Percentiles rank a stretch among this genome's conserved stretches.
Evolutionary conservation across 345 rosid genomes (phyloP).

Genomic region (Trapa incisa): DNA sequence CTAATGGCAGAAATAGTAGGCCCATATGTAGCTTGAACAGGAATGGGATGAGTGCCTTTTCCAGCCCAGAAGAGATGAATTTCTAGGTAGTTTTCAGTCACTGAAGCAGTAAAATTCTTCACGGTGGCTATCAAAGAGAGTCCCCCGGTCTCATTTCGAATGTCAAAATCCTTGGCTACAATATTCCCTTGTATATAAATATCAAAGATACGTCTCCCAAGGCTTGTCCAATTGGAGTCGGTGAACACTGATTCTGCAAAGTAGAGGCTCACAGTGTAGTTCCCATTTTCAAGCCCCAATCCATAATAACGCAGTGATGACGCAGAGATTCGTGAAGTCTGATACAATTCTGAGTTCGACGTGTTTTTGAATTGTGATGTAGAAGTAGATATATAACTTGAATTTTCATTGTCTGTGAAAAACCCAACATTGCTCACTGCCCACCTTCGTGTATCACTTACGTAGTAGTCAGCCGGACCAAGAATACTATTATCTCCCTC

Average conservation of each 20-base stretch:
- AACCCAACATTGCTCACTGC: constrained; percentile 14
- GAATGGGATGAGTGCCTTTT: constrained; percentile 25
- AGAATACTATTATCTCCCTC: constrained; percentile 26
- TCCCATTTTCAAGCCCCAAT: constrained; percentile 12
- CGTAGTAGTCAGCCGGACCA: constrained; percentile 46
- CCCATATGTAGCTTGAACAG: constrained; percentile 19
- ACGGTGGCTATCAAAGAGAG: constrained; percentile 11
- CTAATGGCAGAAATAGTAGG: constrained; percentile 26
- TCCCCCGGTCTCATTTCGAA: constrained; percentile 20
- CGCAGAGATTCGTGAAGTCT: constrained; percentile 5
- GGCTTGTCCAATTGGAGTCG: constrained; percentile 6
- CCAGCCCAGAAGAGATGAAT: constrained; percentile 29
- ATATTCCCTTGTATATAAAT: constrained; percentile 14
- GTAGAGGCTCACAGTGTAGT: constrained; percentile 9
- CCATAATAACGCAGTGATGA: constrained; percentile 11
- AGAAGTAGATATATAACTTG: constrained; percentile 14
- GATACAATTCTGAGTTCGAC: constrained; percentile 5
- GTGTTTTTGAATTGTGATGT: constrained; percentile 25
- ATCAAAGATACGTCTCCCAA: constrained; percentile 7
- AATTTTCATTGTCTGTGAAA: background rate
- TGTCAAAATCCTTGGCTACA: constrained; percentile 22
- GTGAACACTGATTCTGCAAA: constrained; percentile 6
- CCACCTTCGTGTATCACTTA: constrained; percentile 28
- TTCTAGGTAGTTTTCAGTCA: constrained; percentile 21
- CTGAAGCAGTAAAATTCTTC: constrained; percentile 5